phyloP scores from a whole-genome alignment of 306 rosid species.

The Sicyos edulis region DNA sequence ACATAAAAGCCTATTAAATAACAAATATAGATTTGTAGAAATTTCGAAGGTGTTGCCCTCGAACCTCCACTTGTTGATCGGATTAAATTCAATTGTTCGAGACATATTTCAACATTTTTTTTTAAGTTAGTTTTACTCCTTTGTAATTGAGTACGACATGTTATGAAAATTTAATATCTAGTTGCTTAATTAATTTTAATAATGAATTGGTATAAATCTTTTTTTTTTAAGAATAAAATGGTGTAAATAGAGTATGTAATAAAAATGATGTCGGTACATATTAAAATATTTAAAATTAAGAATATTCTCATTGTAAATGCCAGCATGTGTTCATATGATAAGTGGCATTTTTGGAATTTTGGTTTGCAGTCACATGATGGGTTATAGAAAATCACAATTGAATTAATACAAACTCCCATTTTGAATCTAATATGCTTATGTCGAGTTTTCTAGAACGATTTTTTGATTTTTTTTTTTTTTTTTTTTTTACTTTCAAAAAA shows the following conservation, averaged over 20 bases:
- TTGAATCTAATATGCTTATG: neutral
- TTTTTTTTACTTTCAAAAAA: too few species aligned
- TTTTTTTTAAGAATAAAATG: neutral
- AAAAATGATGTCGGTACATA: neutral
- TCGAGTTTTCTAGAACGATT: neutral
- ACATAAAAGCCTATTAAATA: too few species aligned
- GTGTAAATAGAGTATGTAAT: neutral
- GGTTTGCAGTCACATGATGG: neutral
- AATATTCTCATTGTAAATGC: neutral
- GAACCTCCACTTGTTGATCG: too few species aligned
- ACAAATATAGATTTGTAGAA: too few species aligned
- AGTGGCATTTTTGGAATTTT: conserved; percentile 13
- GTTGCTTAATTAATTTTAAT: neutral
- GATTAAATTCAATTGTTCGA: too few species aligned
- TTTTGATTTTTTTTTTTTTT: neutral
- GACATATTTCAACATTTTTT: too few species aligned
- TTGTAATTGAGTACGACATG: too few species aligned
- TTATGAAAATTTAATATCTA: too few species aligned
- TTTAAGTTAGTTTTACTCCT: too few species aligned
- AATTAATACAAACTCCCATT: conserved; percentile 16
- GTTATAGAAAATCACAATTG: conserved; percentile 7
- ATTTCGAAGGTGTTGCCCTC: too few species aligned
- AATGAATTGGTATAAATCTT: neutral
- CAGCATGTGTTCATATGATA: conserved; percentile 16
- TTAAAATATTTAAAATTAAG: neutral